phyloP scores from a whole-genome alignment of 305 asterid genomes.

The Fraxinus sp. region DNA sequence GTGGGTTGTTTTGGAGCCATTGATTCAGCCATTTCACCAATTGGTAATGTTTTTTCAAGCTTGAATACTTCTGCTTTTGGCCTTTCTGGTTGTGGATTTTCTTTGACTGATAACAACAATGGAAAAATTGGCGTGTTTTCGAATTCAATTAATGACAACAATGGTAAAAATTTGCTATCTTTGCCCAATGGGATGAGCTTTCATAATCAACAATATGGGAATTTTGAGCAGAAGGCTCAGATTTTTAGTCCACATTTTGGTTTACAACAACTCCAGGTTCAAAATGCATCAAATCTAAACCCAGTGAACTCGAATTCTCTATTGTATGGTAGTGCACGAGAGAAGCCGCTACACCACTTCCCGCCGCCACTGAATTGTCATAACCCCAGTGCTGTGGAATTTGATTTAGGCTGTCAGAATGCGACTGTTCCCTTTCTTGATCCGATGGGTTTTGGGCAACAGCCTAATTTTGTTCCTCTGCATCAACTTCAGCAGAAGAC shows the following conservation, averaged over 20 bases:
- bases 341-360: neutral
- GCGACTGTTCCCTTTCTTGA: constrained; percentile 30
- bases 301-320: neutral
- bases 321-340: neutral
- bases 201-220: constrained; percentile 22
- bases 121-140: constrained; percentile 27
- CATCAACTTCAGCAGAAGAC: constrained; percentile 31
- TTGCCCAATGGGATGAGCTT: constrained; percentile 18
- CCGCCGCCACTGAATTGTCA: neutral
- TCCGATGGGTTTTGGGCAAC: constrained; percentile 29
- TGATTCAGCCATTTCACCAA: constrained; percentile 19
- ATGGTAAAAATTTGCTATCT: constrained; percentile 5
- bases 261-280: constrained; percentile 19
- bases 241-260: constrained; percentile 17
- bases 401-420: constrained; percentile 21
- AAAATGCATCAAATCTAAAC: neutral
- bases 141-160: constrained; percentile 8
- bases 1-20: constrained; percentile 28
- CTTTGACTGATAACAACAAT: constrained; percentile 13
- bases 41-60: constrained; percentile 24
- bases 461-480: constrained; percentile 18
- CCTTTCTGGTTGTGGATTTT: constrained; percentile 29
- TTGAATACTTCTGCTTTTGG: constrained; percentile 28
- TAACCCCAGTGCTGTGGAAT: constrained; percentile 17
- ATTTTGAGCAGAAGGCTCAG: constrained; percentile 30